These are phyloP conservation scores for Acanthamoeba castellanii DNA, from an alignment of 208 protist genomes.

Conservation along the genomic window DNA sequence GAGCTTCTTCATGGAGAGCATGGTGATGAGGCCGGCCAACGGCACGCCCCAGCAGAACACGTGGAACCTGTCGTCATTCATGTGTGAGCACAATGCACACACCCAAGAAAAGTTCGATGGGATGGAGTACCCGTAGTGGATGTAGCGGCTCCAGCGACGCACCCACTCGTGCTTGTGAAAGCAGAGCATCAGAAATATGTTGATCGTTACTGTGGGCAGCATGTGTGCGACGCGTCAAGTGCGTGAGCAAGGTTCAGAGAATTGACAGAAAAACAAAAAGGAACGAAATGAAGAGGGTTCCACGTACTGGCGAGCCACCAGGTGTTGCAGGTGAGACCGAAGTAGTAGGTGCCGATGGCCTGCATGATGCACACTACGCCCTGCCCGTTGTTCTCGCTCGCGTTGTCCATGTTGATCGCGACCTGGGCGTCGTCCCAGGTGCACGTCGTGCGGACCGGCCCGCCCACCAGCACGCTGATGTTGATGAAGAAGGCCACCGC, in stretches of 20 bases:
- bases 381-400: neutral
- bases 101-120: neutral
- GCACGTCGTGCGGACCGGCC: neutral
- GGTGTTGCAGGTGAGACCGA: slow-evolving; percentile 35
- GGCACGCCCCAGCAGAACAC: slow-evolving; percentile 55
- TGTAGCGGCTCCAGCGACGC: slow-evolving; percentile 4
- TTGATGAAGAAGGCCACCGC: neutral
- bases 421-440: neutral
- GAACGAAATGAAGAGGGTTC: neutral
- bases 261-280: neutral
- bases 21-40: slow-evolving; percentile 1
- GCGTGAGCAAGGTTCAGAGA: neutral
- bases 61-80: neutral
- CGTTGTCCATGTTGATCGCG: slow-evolving; percentile 12
- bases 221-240: neutral
- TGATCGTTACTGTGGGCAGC: neutral
- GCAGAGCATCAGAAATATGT: slow-evolving; percentile 63
- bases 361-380: slow-evolving; percentile 58
- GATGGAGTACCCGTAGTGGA: neutral
- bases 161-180: slow-evolving; percentile 39
- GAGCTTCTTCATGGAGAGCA: slow-evolving; percentile 38
- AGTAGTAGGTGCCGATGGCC: slow-evolving; percentile 46
- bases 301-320: slow-evolving; percentile 48
- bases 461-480: slow-evolving; percentile 22
- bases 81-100: neutral